Evolutionary conservation across 108 stramenopile genomes (phyloP), one percentile per base, ranked within the genome.

Genomic region (Pseudonitzschia pungens): DNA sequence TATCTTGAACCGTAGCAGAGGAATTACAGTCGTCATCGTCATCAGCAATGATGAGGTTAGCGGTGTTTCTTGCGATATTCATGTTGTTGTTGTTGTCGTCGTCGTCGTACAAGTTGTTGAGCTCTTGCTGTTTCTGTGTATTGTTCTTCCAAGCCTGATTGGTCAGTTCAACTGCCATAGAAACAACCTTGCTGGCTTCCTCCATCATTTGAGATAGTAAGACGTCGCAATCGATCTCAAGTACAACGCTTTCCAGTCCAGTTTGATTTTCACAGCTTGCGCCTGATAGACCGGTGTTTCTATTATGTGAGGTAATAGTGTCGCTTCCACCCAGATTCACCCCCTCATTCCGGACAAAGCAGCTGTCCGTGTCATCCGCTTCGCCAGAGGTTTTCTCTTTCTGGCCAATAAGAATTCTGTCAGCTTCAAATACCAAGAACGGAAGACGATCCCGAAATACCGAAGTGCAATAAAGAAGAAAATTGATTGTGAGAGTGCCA

Each of bases 91-190:
- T 62, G 27, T n/a, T 33, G 60, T 15, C 20, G 32, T 9, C 0
- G 7, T 18, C 3, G 9, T 14, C 32, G 60, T 40, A 31, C 20
- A 62, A 16, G 33, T 62, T 62, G 36, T 40, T 40, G 40, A 62
- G 14, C 20, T 62, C 60, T 42, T 62, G 24, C 20, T 62, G 60
- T 40, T 62, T 62, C 33, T 62, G n/a, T 2, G 60, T 62, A 2
- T 67, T 65, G 24, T 67, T 44, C 24, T 36, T 67, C 66, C 66
- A 67, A 15, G 66, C 66, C 10, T 24, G 22, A 40, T 67, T 67
- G 12, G 66, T 67, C 12, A 67, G 21, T 50, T 67, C 66, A 8
- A 67, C 66, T 20, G 36, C 44, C 66, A 67, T 67, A 40, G 45
- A 24, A 11, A 67, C 66, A 24, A 67, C 66, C 45, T 67, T 50